phyloP scores from a whole-genome alignment of 257 asterid genomes.

The Thymus mandschuricus region DNA sequence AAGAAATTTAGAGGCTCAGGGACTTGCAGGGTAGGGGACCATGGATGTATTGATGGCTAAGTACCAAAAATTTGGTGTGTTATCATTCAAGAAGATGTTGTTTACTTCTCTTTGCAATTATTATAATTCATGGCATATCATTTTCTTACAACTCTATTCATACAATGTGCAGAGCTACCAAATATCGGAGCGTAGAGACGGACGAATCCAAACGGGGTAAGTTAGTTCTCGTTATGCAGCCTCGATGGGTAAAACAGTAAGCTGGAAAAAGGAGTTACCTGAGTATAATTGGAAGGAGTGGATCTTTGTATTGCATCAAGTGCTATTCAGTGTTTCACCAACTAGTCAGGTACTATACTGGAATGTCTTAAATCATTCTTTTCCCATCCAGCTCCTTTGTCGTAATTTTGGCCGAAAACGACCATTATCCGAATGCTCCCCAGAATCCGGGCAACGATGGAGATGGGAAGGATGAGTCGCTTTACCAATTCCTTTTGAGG shows the following conservation, averaged over 20 bases:
- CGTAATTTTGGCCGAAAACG: constrained; percentile 40
- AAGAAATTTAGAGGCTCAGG: constrained; percentile 44
- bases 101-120: constrained; percentile 25
- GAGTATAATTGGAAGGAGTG: background rate
- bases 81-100: constrained; percentile 9
- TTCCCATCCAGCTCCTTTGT: constrained; percentile 22
- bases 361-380: constrained; percentile 5
- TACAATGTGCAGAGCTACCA: background rate
- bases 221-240: background rate
- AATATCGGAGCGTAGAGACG: background rate
- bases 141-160: background rate
- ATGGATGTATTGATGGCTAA: constrained; percentile 43
- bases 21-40: constrained; percentile 66
- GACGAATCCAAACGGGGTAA: background rate
- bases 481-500: constrained; percentile 41
- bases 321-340: background rate
- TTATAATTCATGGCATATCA: constrained; percentile 6
- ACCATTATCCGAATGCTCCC: constrained; percentile 43
- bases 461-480: constrained; percentile 43
- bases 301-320: constrained; percentile 11
- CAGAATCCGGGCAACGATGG: constrained; percentile 42
- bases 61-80: constrained; percentile 39
- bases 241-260: background rate
- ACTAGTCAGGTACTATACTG: constrained; percentile 11
- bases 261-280: background rate